These are phyloP conservation scores for Syncephalastrum racemosum DNA, from an alignment of 371 early-diverging fungal genomes.

Conservation along the genomic window DNA sequence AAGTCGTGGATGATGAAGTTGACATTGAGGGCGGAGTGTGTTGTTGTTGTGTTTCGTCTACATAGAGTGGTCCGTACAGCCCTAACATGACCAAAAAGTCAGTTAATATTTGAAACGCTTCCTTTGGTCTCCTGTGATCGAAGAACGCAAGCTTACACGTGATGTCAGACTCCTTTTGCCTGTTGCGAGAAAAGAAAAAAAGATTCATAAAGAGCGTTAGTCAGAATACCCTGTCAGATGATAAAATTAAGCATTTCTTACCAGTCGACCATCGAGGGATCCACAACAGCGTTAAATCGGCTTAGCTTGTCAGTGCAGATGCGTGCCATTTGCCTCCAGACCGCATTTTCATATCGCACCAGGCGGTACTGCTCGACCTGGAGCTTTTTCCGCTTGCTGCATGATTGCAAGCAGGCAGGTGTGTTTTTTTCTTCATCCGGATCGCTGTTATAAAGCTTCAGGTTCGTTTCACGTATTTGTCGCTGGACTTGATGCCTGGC, in stretches of 20 bases:
- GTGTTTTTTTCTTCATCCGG: too few relatives aligned
- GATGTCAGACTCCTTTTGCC: constrained; percentile 44
- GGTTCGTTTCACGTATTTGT: constrained; percentile 8
- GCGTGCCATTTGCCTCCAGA: constrained; percentile 43
- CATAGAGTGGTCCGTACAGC: constrained; percentile 41
- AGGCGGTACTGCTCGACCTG: constrained; percentile 21
- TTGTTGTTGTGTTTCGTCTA: constrained; percentile 9
- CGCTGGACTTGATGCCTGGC: constrained; percentile 16
- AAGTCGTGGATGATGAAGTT: constrained; percentile 1
- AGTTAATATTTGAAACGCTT: background rate
- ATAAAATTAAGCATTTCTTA: constrained; percentile 12
- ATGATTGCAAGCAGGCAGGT: too few relatives aligned
- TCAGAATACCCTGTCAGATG: background rate
- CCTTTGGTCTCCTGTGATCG: constrained; percentile 3
- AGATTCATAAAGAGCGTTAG: background rate
- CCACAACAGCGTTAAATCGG: constrained; percentile 22
- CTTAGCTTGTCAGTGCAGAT: constrained; percentile 31
- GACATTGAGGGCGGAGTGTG: constrained; percentile 2
- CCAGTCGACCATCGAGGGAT: constrained; percentile 42
- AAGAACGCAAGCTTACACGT: constrained; percentile 23
- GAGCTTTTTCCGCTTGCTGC: constrained; percentile 5
- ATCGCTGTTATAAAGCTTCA: constrained; percentile 1
- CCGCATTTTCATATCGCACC: constrained; percentile 35
- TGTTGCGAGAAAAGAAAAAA: constrained; percentile 3
- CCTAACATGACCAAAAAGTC: constrained; percentile 19